Conservation (phyloP, 164 flowering plant species). For the Magnolia kwangsiensis region DNA sequence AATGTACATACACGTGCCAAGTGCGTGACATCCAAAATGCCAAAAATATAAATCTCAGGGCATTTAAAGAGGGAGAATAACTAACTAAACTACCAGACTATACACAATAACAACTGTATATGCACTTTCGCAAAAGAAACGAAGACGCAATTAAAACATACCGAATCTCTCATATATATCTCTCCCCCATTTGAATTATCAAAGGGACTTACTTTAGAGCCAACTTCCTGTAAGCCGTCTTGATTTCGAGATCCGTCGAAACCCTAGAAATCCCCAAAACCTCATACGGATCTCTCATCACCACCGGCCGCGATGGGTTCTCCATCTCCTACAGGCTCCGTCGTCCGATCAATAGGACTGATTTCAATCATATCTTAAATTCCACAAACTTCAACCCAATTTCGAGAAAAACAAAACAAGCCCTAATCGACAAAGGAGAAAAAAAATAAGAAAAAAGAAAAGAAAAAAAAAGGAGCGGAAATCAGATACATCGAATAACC, state of each 20-base stretch:
- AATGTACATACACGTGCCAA: neutral
- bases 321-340: constrained; percentile 7
- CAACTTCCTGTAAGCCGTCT: constrained; percentile 19
- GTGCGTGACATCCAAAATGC: neutral
- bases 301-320: constrained; percentile 7
- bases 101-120: neutral
- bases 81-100: neutral
- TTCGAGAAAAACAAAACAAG: neutral
- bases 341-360: constrained; percentile 2
- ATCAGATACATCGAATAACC: neutral
- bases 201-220: constrained; percentile 20
- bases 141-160: neutral
- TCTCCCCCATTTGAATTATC: neutral
- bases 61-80: neutral
- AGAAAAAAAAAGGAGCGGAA: neutral
- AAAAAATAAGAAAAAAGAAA: neutral
- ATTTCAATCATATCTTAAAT: constrained; percentile 9
- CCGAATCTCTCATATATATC: neutral
- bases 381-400: constrained; percentile 8
- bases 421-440: constrained; percentile 3
- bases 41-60: neutral
- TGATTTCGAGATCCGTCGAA: constrained; percentile 24
- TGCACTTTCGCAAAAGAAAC: neutral
- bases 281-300: constrained; percentile 19
- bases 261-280: constrained; percentile 26